Evolutionary conservation across 441 rosid species (phyloP), one percentile per base, ranked within the genome.

Genomic region (Hypseocharis bilobata): DNA sequence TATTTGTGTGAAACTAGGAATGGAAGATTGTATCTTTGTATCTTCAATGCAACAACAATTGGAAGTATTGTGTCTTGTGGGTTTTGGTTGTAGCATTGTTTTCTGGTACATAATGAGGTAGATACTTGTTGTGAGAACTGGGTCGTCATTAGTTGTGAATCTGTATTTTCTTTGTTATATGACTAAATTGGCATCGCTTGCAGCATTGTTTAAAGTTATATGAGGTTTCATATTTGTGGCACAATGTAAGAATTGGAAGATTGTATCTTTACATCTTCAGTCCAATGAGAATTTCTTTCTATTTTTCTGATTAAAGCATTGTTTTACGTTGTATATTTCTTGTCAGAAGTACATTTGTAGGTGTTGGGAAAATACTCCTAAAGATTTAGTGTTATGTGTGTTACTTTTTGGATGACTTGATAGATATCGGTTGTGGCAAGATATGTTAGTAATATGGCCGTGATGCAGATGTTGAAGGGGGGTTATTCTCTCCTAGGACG

Each of bases 391-490:
- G 27, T 13, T 23, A 3, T 22, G 13, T 51, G 57, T 51, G 11
- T 51, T 51, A 22, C n/a, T 51, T 54, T 10, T 40, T 54, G 13
- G 3, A 54, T 26, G 28, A 22, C 27, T 51, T 1, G 28, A 23
- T 54, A 30, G 7, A 23, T 54, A 2, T 22, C 13, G 0, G 27
- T 38, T 17, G 32, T n/a, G 62, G 3, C 25, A 25, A 20, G 36
- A 51, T 4, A 4, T 55, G 10, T 23, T 5, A 28, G 62, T 71
- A 67, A 14, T 26, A 25, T 72, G 56, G 44, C 58, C 57, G 56
- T 42, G 62, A 22, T 72, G 70, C 81, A 87, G 92, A 77, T 67
- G 75, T 58, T 55, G 85, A 74, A 51, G 84, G 82, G 61, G 88
- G 77, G 38, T 67, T 83, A 63, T 74, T 84, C 70, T 78, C 84